Evolutionary conservation across 164 flowering plant genomes (phyloP), one percentile per base, ranked within the genome.

Genomic region (Liriodendron chinense): DNA sequence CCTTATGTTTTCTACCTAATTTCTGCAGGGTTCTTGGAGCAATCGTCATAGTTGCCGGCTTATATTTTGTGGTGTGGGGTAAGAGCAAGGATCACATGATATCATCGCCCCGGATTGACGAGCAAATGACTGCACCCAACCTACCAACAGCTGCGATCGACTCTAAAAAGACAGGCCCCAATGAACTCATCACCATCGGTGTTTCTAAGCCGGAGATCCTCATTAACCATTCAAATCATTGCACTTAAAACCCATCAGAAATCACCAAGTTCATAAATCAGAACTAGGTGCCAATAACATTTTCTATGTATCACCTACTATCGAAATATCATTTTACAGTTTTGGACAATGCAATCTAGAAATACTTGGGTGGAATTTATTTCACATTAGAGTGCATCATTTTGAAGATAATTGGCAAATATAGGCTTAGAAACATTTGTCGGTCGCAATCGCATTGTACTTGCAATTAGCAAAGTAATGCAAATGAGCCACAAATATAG

Each of bases 1-100:
- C 43, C 43, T 34, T 34, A 34, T 34, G 3, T 34, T 34, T 34
- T 7, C 3, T 1, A 34, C 5, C 43, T 34, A 2, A 34, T 34
- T 34, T 56, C 59, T 69, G n/a, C 82, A 88, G 91, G 68, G 66
- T 89, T 7, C 82, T 89, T 34, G 92, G 92, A 62, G 88, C 86
- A 24, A 53, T 84, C 7, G 47, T 85, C 74, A 86, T 89, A 62
- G 90, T 87, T 5, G 5, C 75, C 3, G 92, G 92, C 25, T 83
- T 89, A 0, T 89, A 89, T 78, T 74, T 79, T 9, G 89, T 87
- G 7, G 84, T 87, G 49, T 89, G 92, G 92, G 92, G 90, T 0
- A 89, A 89, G 80, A 85, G 88, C 82, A 87, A 85, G 78, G 92
- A 87, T 68, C 8, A 1, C 20, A 67, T 16, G 26, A 34, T 26